A percentile compares a stretch with the other conserved stretches of the same genome.
phyloP scores from a whole-genome alignment of 164 flowering plant species.

The Protea cynaroides region DNA sequence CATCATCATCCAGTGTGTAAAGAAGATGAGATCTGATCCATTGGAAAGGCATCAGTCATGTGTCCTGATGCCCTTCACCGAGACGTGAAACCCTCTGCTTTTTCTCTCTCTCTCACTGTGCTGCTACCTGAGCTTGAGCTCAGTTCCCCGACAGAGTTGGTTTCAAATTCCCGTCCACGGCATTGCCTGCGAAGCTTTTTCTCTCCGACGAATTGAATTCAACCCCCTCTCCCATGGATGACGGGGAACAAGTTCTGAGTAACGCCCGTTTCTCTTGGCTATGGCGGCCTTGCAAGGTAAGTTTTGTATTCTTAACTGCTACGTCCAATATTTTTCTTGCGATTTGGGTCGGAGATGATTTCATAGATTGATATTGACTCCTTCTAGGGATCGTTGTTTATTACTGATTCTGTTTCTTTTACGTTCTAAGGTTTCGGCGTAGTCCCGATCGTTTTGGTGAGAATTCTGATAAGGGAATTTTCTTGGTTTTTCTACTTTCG shows the following conservation, averaged over 20 bases:
- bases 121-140: not conserved
- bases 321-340: not conserved
- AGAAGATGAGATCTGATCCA: too few species aligned
- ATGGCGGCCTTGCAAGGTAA: slow-evolving; percentile 22
- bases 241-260: slow-evolving; percentile 2
- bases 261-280: not conserved
- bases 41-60: too few species aligned
- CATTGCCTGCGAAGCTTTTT: slow-evolving; percentile 1
- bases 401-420: slow-evolving; percentile 23
- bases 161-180: slow-evolving; percentile 4
- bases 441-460: slow-evolving; percentile 45
- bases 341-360: not conserved
- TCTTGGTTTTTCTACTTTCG: not conserved
- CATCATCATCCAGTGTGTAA: too few species aligned
- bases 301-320: not conserved
- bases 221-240: not conserved
- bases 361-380: not conserved
- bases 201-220: slow-evolving; percentile 7
- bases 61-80: too few species aligned
- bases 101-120: not conserved
- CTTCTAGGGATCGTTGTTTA: slow-evolving; percentile 4
- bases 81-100: not conserved
- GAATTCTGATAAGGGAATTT: slow-evolving; percentile 17
- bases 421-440: slow-evolving; percentile 35
- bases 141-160: not conserved